Conservation (phyloP, 805 yeast species). For the Nakazawaea ernobii region DNA sequence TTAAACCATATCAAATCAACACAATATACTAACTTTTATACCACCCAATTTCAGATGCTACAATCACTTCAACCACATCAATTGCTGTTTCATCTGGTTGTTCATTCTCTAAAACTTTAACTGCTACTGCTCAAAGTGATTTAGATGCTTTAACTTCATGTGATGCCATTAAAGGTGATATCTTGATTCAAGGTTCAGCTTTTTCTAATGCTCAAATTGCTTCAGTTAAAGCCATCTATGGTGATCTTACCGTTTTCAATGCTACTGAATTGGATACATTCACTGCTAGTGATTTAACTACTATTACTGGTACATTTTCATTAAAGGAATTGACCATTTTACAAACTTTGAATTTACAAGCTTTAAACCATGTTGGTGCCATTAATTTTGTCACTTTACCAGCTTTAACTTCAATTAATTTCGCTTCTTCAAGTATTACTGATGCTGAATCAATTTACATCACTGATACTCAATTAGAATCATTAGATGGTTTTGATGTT, state of each 20-base stretch:
- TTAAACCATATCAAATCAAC: too few species aligned
- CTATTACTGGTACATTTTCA: conserved; percentile 66
- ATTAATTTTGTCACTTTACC: conserved; percentile 82
- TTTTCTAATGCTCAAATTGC: conserved; percentile 62
- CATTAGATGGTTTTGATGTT: conserved; percentile 60
- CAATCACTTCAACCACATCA: conserved; percentile 47
- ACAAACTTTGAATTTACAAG: conserved; percentile 65
- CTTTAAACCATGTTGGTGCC: conserved; percentile 75
- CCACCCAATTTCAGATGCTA: conserved; percentile 31
- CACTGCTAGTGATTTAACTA: conserved; percentile 73
- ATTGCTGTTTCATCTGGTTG: conserved; percentile 53
- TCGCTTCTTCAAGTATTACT: conserved; percentile 54
- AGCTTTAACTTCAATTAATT: conserved; percentile 65
- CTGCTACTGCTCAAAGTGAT: conserved; percentile 77
- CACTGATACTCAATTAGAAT: conserved; percentile 67
- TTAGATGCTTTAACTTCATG: conserved; percentile 72
- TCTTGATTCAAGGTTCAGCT: conserved; percentile 56
- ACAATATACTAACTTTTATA: conserved; percentile 1
- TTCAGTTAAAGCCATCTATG: conserved; percentile 72
- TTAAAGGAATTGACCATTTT: conserved; percentile 63
- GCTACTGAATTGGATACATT: conserved; percentile 58
- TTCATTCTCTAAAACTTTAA: conserved; percentile 52
- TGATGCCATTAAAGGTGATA: conserved; percentile 74
- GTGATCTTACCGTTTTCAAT: conserved; percentile 63
- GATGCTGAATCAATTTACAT: conserved; percentile 65